Conservation (phyloP, 108 stramenopile species). For the Nitzschia sp. region DNA sequence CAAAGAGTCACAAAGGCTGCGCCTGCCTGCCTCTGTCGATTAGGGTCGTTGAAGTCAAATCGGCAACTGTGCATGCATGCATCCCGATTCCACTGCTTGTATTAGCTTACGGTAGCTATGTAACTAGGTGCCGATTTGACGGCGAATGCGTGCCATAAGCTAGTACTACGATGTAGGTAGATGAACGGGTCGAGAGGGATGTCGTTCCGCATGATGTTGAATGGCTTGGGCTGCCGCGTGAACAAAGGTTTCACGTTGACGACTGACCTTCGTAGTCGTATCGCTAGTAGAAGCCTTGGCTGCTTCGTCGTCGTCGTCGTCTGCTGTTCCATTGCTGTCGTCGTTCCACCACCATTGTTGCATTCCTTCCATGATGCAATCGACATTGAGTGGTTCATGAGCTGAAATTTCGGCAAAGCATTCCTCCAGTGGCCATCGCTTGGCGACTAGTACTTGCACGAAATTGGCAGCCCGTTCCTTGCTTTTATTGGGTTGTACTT, state of each 20-base stretch:
- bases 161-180: slow-evolving; percentile 5
- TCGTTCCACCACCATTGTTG: slow-evolving; percentile 61
- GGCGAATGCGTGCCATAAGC: too few relatives aligned
- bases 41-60: too few relatives aligned
- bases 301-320: background rate
- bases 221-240: slow-evolving; percentile 63
- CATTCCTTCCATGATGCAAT: slow-evolving; percentile 76
- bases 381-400: slow-evolving; percentile 80
- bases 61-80: too few relatives aligned
- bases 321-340: background rate
- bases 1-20: too few relatives aligned
- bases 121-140: too few relatives aligned
- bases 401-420: slow-evolving; percentile 42
- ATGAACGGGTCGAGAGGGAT: slow-evolving; percentile 52
- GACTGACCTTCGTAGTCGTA: too few relatives aligned
- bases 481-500: slow-evolving; percentile 70
- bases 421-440: slow-evolving; percentile 52
- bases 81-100: too few relatives aligned
- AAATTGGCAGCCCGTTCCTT: slow-evolving; percentile 37
- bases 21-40: too few relatives aligned
- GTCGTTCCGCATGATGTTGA: slow-evolving; percentile 62
- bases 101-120: too few relatives aligned
- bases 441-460: slow-evolving; percentile 21
- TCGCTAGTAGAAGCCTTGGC: background rate
- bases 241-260: slow-evolving; percentile 46